Evolutionary conservation across 23 red algal genomes (phyloP).

Genomic region (Pyropia yezoensis): DNA sequence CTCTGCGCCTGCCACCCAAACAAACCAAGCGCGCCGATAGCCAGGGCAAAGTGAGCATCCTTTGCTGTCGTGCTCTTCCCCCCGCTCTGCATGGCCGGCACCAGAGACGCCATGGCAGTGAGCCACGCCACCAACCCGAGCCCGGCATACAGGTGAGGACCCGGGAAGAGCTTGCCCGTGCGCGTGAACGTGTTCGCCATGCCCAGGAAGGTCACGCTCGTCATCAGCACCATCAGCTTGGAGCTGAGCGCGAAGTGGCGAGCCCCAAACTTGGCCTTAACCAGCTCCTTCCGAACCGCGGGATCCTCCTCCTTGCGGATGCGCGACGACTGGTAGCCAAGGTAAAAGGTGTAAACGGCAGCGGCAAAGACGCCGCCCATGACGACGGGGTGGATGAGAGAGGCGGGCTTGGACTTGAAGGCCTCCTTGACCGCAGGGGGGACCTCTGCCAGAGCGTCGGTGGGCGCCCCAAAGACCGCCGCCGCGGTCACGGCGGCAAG

Average conservation of each 20-base stretch:
- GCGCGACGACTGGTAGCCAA: constrained; percentile 72
- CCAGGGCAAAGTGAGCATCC: constrained; percentile 66
- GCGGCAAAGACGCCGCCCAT: constrained; percentile 65
- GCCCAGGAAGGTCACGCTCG: constrained; percentile 80
- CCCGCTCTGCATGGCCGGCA: constrained; percentile 86
- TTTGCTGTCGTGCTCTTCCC: not conserved
- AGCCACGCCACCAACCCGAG: constrained; percentile 67
- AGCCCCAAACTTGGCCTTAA: constrained; percentile 43
- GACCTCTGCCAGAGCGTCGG: constrained; percentile 2
- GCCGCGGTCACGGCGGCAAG: not conserved
- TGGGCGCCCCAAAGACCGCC: not conserved
- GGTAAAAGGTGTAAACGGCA: constrained; percentile 72
- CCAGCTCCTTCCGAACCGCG: constrained; percentile 61
- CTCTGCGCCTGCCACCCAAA: constrained; percentile 89
- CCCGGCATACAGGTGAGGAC: constrained; percentile 95
- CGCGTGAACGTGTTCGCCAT: constrained; percentile 96
- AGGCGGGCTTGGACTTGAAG: constrained; percentile 82
- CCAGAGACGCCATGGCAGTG: constrained; percentile 68
- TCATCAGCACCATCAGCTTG: constrained; percentile 70
- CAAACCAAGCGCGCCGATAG: constrained; percentile 42
- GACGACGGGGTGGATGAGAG: constrained; percentile 65
- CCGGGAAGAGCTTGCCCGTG: constrained; percentile 94
- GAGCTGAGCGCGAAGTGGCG: constrained; percentile 55
- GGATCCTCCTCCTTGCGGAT: constrained; percentile 43
- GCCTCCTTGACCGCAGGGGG: constrained; percentile 53